phyloP scores from a whole-genome alignment of 768 basidiomycete genomes.

The Lentinula sp. region DNA sequence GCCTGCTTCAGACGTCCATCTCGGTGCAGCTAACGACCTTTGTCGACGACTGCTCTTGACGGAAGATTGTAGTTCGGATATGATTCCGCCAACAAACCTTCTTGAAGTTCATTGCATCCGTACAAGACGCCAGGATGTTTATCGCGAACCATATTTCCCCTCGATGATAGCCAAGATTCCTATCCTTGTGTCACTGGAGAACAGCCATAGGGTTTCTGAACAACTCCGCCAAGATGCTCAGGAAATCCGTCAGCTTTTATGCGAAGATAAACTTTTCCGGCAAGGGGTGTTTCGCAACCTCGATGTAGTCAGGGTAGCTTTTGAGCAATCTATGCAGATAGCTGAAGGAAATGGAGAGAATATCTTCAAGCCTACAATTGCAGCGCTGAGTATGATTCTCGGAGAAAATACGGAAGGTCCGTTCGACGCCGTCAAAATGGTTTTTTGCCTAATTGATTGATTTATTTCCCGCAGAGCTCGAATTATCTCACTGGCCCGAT shows the following conservation, averaged over 20 bases:
- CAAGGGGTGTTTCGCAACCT: conserved; percentile 73
- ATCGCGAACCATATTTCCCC: conserved; percentile 59
- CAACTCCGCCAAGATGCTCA: conserved; percentile 42
- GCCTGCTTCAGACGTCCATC: conserved; percentile 39
- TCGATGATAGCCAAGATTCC: conserved; percentile 60
- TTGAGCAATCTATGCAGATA: conserved; percentile 55
- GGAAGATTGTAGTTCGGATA: conserved; percentile 36
- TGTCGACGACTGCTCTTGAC: conserved; percentile 55
- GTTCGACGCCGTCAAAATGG: conserved; percentile 11
- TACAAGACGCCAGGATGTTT: conserved; percentile 65
- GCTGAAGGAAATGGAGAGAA: conserved; percentile 39
- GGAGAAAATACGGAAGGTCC: conserved; percentile 58
- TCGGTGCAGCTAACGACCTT: conserved; percentile 58
- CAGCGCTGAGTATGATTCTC: conserved; percentile 61
- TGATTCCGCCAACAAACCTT: conserved; percentile 40
- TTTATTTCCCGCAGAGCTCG: conserved; percentile 27
- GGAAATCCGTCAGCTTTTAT: conserved; percentile 52
- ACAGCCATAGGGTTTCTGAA: conserved; percentile 45
- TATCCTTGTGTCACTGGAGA: conserved; percentile 64
- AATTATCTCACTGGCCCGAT: conserved; percentile 53
- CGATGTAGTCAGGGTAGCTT: conserved; percentile 61
- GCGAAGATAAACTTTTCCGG: conserved; percentile 62
- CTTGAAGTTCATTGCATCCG: conserved; percentile 64
- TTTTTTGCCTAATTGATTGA: neutral
- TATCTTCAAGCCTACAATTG: conserved; percentile 56